phyloP scores from a whole-genome alignment of 768 basidiomycete genomes.

The Podaxis sp. region DNA sequence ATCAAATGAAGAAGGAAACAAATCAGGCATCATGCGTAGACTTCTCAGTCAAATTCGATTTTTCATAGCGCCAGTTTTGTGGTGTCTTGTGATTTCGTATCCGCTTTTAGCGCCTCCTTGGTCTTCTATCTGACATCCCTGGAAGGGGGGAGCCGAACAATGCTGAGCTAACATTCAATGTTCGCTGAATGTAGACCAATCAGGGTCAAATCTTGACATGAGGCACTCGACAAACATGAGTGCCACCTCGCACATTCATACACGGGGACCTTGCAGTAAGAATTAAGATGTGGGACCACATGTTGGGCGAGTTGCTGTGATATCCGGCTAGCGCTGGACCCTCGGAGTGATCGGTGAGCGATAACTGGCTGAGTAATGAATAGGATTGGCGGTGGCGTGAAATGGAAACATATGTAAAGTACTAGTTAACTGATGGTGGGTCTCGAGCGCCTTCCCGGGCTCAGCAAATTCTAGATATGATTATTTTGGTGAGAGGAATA shows the following conservation, averaged over 20 bases:
- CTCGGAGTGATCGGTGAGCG: background rate
- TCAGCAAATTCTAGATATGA: background rate
- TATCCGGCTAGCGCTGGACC: background rate
- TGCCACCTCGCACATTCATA: background rate
- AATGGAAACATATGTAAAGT: background rate
- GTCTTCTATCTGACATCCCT: background rate
- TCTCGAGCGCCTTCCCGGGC: background rate
- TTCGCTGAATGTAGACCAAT: background rate
- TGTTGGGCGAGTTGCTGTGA: background rate
- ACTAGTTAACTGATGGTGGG: background rate
- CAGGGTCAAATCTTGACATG: background rate
- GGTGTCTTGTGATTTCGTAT: background rate
- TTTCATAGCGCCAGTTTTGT: background rate
- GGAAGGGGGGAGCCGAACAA: background rate
- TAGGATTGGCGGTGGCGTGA: constrained; percentile 2
- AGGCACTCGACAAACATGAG: background rate
- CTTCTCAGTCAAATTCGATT: background rate
- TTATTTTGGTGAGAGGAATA: background rate
- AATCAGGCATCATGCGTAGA: background rate
- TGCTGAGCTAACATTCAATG: background rate
- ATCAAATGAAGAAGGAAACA: background rate
- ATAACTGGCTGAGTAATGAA: background rate
- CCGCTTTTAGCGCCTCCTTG: background rate
- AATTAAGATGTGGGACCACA: background rate
- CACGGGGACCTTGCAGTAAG: constrained; percentile 1